Evolutionary conservation across 1,284 basidiomycete genomes (phyloP), one percentile per base, ranked within the genome.

Genomic region (Takashimella koratensis): DNA sequence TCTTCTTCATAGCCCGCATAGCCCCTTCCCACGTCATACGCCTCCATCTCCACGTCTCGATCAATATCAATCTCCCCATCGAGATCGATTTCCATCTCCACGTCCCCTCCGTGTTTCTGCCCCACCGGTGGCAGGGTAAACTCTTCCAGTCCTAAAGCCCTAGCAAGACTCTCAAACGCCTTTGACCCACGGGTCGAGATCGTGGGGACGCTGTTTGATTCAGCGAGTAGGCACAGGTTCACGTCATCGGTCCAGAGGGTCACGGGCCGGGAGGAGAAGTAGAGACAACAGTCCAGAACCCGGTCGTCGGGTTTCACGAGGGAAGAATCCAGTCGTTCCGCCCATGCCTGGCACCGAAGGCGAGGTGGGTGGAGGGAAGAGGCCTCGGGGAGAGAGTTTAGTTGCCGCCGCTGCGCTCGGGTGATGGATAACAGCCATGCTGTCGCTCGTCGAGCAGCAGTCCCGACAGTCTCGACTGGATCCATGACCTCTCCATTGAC

Each of bases 281-380:
- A 45, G n/a, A 58, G 21, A 21, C 52, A 54, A 36, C 49, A 54
- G 23, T 42, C 47, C 27, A 58, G 43, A 39, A 58, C 47, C 3
- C 36, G 42, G 27, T 58, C 52, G 47, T 58, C 56, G 4, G 49
- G 26, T 4, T 49, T 44, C 16, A 21, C 1, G 3, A 23, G 16
- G n/a, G 30, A 21, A 1, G 46, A 43, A 8, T 21, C 24, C 23
- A 21, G 36, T 12, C 30, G 22, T 24, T 54, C 52, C 4, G 30
- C 21, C 19, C 52, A 51, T 3, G 22, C 21, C 44, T 58, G 52
- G 27, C 46, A 21, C 20, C 46, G 45, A 3, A 57, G 21, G 6
- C 52, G 48, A 10, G 39, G 10, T 1, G 39, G 3, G 4, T 16
- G 36, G 4, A 8, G 30, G 16, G 8, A 16, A 36, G 10, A 8